Evolutionary conservation across 495 filamentous ascomycete genomes (phyloP), one percentile per base, ranked within the genome.

Genomic region (Hypoxylon subgilvum): DNA sequence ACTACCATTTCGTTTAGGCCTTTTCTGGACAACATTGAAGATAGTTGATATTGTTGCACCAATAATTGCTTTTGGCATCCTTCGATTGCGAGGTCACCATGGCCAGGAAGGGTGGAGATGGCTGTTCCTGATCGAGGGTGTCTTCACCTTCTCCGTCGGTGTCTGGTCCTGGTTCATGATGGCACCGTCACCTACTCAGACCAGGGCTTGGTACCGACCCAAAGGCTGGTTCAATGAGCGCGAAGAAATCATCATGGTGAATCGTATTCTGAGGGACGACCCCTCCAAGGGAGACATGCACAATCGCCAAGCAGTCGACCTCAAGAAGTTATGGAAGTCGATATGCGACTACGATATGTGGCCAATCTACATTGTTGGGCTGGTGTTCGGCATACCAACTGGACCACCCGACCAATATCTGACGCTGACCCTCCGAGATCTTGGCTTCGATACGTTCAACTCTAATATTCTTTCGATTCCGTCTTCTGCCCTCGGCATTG

Each of bases 391-490:
- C 41, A 84, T 88, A 13, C 84, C 87, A 0, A 68, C 69, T 12
- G 72, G 72, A 0, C 80, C 85, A 0, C 73, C 77, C 4, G 74
- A 68, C 3, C 71, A 68, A 8, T 91, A 91, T 52, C 74, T 91
- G 40, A 88, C 86, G 0, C 69, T 90, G 2, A 79, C 80, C 8
- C 70, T 89, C 6, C 76, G 79, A 49, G 68, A 73, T 0, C 70
- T 88, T 6, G 85, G 85, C 0, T 91, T 89, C 68, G 71, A 75
- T 42, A 87, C 85, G 5, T 88, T 90, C 63, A 57, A 85, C 19
- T 84, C 85, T 8, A 91, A 89, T 59, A 69, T 92, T 12, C 74
- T 91, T 32, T 83, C 82, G 10, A 88, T 91, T 23, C 88, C 86
- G 1, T 70, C 69, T 22, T 36, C 58, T 22, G n/a, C 9, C 27